Conservation (phyloP, 2,329 filamentous ascomycete genomes). For the Dothidotthia symphoricarpi region DNA sequence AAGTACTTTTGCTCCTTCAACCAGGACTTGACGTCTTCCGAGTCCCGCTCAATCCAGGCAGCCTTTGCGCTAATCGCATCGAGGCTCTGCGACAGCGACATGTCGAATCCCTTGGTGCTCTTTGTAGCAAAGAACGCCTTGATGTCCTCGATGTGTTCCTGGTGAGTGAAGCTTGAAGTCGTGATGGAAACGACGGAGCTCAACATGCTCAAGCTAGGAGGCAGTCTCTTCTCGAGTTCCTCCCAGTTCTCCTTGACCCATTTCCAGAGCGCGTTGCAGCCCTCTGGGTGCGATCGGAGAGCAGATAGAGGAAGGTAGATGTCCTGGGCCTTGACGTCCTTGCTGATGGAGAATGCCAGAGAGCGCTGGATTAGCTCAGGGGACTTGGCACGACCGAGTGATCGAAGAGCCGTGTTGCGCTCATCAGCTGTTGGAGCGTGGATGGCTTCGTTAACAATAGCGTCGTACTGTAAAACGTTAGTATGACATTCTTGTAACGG, state of each 20-base stretch:
- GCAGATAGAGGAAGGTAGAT: conserved; percentile 84
- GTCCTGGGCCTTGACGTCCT: conserved; percentile 90
- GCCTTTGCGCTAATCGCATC: conserved; percentile 84
- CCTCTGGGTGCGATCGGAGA: conserved; percentile 72
- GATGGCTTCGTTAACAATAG: conserved; percentile 71
- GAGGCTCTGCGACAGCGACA: conserved; percentile 83
- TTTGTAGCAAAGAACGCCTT: conserved; percentile 77
- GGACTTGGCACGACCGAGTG: conserved; percentile 73
- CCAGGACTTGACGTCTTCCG: conserved; percentile 72
- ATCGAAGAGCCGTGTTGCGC: conserved; percentile 85
- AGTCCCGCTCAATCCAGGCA: conserved; percentile 75
- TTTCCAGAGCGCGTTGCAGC: conserved; percentile 74
- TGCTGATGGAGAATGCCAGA: conserved; percentile 69
- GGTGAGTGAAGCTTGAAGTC: conserved; percentile 74
- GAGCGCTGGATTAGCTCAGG: conserved; percentile 80
- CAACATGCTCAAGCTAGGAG: conserved; percentile 82
- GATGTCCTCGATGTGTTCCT: conserved; percentile 72
- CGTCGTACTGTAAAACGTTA: conserved; percentile 61
- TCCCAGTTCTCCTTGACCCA: conserved; percentile 92
- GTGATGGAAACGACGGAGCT: conserved; percentile 80
- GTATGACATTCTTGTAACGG: conserved; percentile 5
- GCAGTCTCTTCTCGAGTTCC: conserved; percentile 74
- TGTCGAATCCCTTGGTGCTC: conserved; percentile 84
- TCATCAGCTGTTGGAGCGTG: conserved; percentile 77
- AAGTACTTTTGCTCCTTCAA: conserved; percentile 65